Evolutionary conservation across 1,139 yeast species (phyloP).

Genomic region (Kodamaea arcana): DNA sequence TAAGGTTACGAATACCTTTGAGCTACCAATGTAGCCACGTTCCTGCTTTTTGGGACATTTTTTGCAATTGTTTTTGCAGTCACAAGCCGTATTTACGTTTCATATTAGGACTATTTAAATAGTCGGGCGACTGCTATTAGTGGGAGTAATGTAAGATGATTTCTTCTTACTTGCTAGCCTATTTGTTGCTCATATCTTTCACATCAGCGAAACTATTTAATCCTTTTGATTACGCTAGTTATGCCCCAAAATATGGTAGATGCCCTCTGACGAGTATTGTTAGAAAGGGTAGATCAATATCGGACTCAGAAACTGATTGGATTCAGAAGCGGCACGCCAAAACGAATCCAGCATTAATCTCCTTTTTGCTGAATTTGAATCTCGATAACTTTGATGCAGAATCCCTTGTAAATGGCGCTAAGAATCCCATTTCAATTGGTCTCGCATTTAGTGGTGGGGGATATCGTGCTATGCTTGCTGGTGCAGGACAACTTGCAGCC

Average conservation of each 20-base stretch:
- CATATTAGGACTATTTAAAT: background rate
- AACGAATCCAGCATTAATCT: constrained; percentile 48
- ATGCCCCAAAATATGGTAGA: background rate
- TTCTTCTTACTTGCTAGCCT: background rate
- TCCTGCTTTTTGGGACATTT: background rate
- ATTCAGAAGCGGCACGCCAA: constrained; percentile 45
- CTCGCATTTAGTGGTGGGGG: constrained; percentile 91
- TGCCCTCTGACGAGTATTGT: background rate
- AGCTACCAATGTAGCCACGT: too few species aligned
- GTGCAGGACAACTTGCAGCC: constrained; percentile 83
- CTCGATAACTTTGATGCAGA: constrained; percentile 16
- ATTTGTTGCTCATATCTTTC: background rate
- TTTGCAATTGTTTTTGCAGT: background rate
- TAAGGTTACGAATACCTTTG: too few species aligned
- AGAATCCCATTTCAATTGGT: constrained; percentile 49
- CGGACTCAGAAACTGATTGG: constrained; percentile 35
- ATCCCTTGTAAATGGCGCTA: constrained; percentile 11
- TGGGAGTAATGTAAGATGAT: too few species aligned
- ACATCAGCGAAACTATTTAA: background rate
- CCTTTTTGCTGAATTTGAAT: constrained; percentile 16
- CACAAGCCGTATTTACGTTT: too few species aligned
- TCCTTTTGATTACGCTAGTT: background rate
- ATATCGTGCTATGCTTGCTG: constrained; percentile 82
- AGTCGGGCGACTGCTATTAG: background rate
- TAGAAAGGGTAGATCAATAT: constrained; percentile 13